Evolutionary conservation across 139 green algal species (phyloP).

Genomic region (Zygnema cylindricum): DNA sequence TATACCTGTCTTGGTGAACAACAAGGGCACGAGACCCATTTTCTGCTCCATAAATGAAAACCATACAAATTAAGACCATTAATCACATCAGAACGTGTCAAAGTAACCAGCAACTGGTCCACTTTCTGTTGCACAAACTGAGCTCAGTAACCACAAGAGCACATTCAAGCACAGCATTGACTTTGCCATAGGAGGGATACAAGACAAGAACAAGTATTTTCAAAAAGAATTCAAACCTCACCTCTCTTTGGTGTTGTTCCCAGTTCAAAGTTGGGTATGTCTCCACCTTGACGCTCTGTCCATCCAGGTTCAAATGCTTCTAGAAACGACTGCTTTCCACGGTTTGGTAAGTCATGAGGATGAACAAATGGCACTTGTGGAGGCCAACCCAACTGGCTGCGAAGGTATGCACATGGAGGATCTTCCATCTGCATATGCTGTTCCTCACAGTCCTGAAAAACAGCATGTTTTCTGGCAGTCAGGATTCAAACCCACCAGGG

Average conservation of each 20-base stretch:
- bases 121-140: too few relatives aligned
- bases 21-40: not conserved
- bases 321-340: constrained; percentile 45
- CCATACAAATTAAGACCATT: too few relatives aligned
- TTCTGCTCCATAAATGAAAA: not conserved
- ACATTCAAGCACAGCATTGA: too few relatives aligned
- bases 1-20: constrained; percentile 10
- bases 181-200: too few relatives aligned
- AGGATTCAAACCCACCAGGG: too few relatives aligned
- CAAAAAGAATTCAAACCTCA: too few relatives aligned
- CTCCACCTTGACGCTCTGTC: constrained; percentile 8
- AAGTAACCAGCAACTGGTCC: too few relatives aligned
- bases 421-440: constrained; percentile 48
- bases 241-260: constrained; percentile 35
- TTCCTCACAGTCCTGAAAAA: constrained; percentile 51
- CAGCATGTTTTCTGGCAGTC: not conserved
- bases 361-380: constrained; percentile 54
- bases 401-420: constrained; percentile 17
- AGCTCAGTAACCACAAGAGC: too few relatives aligned
- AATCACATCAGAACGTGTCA: too few relatives aligned
- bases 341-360: constrained; percentile 47
- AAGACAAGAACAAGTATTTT: too few relatives aligned
- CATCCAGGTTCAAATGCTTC: constrained; percentile 47
- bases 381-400: constrained; percentile 34
- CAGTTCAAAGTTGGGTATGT: constrained; percentile 10